Evolutionary conservation across 1,139 yeast species (phyloP).

Genomic region (Yamadazyma epiphylla): DNA sequence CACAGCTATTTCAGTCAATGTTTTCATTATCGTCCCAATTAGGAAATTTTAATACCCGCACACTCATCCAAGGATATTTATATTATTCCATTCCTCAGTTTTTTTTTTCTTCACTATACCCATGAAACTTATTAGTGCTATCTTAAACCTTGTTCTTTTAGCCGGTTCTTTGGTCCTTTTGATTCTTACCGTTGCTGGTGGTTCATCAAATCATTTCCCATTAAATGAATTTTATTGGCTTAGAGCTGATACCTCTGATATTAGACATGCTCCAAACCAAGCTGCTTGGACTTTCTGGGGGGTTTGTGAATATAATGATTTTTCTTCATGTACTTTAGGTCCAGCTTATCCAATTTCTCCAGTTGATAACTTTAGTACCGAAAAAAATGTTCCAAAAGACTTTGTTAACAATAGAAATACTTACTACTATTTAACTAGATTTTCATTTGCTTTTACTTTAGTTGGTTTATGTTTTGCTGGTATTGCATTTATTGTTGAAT

Average conservation of each 20-base stretch:
- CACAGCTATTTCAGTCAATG: background rate
- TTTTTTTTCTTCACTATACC: background rate
- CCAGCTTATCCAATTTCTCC: constrained; percentile 72
- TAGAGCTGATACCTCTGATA: constrained; percentile 59
- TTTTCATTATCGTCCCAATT: background rate
- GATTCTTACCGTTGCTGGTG: constrained; percentile 62
- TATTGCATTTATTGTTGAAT: constrained; percentile 36
- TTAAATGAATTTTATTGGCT: constrained; percentile 68
- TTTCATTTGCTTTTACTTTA: constrained; percentile 63
- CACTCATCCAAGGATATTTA: background rate
- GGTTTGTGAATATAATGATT: constrained; percentile 47
- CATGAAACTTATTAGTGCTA: constrained; percentile 34
- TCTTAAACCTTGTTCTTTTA: constrained; percentile 38
- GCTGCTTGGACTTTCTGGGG: constrained; percentile 88
- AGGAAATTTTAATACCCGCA: background rate
- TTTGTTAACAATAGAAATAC: constrained; percentile 56
- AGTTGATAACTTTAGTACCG: constrained; percentile 59
- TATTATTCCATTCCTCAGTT: background rate
- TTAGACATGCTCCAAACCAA: constrained; percentile 47
- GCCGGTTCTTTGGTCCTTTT: constrained; percentile 56
- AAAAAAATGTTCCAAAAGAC: constrained; percentile 46
- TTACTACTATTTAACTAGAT: constrained; percentile 66
- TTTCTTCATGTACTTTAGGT: constrained; percentile 42
- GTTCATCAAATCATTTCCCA: constrained; percentile 58
- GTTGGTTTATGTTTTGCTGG: constrained; percentile 55